These are phyloP conservation scores for Arthrobotrys sinensis DNA, from an alignment of 2,329 filamentous ascomycete species.

Conservation along the genomic window DNA sequence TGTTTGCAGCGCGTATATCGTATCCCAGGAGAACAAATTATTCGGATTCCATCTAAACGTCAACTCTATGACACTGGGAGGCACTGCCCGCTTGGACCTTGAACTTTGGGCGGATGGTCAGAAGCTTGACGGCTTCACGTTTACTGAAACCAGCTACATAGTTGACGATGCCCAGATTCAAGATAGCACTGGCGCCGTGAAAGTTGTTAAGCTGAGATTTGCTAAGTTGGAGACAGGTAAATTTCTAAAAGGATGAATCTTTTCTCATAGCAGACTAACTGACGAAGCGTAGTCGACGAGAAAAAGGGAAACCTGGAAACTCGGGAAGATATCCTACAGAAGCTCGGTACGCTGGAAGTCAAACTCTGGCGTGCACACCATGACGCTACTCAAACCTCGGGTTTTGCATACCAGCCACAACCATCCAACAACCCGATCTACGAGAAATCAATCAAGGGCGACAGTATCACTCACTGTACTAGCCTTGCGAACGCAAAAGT, in stretches of 20 bases:
- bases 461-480: slow-evolving; percentile 28
- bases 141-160: slow-evolving; percentile 28
- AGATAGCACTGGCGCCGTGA: slow-evolving; percentile 23
- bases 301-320: slow-evolving; percentile 6
- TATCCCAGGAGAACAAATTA: slow-evolving; percentile 32
- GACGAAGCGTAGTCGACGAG: slow-evolving; percentile 3
- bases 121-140: slow-evolving; percentile 37
- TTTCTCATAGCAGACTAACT: not conserved
- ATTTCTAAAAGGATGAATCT: not conserved
- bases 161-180: slow-evolving; percentile 40
- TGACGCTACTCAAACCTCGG: slow-evolving; percentile 11
- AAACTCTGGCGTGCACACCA: slow-evolving; percentile 43
- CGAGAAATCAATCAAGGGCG: slow-evolving; percentile 38
- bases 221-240: slow-evolving; percentile 43
- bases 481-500: slow-evolving; percentile 14
- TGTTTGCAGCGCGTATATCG: slow-evolving; percentile 17
- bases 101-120: slow-evolving; percentile 53
- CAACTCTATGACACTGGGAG: not conserved
- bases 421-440: slow-evolving; percentile 26
- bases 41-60: slow-evolving; percentile 40
- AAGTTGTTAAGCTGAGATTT: slow-evolving; percentile 40
- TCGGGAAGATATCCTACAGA: not conserved
- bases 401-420: slow-evolving; percentile 6
- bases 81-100: slow-evolving; percentile 33
- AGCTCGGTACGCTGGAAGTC: slow-evolving; percentile 34